Conservation (phyloP, 192 early-diverging fungal genomes). For the Entophlyctis luteolus region DNA sequence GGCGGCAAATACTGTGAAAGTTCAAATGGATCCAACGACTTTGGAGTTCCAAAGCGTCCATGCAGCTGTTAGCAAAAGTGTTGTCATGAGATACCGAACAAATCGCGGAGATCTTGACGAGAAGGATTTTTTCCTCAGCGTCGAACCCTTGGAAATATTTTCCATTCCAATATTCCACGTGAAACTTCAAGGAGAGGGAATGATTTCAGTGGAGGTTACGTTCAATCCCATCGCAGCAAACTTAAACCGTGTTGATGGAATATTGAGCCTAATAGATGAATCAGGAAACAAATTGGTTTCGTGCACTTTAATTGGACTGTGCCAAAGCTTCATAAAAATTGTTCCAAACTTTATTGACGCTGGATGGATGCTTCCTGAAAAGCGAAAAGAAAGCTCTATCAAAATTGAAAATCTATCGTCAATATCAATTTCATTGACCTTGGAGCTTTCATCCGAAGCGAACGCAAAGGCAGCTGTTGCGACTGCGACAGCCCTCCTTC, state of each 20-base stretch:
- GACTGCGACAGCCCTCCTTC: slow-evolving; percentile 15
- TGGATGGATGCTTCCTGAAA: slow-evolving; percentile 58
- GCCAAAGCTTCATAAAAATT: slow-evolving; percentile 53
- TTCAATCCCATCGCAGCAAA: slow-evolving; percentile 51
- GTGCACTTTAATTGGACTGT: slow-evolving; percentile 40
- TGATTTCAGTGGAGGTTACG: slow-evolving; percentile 46
- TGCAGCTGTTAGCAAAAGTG: slow-evolving; percentile 44
- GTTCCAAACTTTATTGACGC: slow-evolving; percentile 47
- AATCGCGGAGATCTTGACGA: slow-evolving; percentile 55
- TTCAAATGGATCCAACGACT: slow-evolving; percentile 43
- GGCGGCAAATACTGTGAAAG: slow-evolving; percentile 35
- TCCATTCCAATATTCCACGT: slow-evolving; percentile 45
- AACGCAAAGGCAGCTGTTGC: slow-evolving; percentile 18
- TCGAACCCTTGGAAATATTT: slow-evolving; percentile 53
- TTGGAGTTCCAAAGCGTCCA: slow-evolving; percentile 53
- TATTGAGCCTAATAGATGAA: slow-evolving; percentile 53
- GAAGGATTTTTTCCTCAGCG: slow-evolving; percentile 54
- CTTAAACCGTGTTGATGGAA: slow-evolving; percentile 40
- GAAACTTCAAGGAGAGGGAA: slow-evolving; percentile 54
- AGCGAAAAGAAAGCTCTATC: slow-evolving; percentile 40
- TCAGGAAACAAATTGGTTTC: slow-evolving; percentile 46
- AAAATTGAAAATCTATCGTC: slow-evolving; percentile 51
- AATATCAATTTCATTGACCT: slow-evolving; percentile 23
- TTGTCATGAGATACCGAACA: slow-evolving; percentile 47
- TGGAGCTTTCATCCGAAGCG: slow-evolving; percentile 41